Conservation (phyloP, 2,329 filamentous ascomycete genomes). For the Verticillium longisporum region DNA sequence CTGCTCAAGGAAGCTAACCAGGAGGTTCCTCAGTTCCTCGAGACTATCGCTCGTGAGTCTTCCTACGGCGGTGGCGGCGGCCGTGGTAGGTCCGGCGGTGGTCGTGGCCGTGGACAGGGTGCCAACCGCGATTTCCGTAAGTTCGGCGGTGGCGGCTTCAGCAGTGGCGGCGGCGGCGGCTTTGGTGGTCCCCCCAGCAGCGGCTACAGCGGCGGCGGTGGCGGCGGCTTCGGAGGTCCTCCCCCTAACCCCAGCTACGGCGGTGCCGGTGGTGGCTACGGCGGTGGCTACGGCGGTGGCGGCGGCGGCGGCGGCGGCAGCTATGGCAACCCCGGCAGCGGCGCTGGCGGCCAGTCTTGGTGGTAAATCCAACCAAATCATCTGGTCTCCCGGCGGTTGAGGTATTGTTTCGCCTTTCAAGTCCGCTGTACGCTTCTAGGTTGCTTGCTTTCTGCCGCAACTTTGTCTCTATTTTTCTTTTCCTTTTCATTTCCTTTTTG, state of each 20-base stretch:
- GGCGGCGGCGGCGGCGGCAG: constrained; percentile 30
- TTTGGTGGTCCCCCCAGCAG: constrained; percentile 31
- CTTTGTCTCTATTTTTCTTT: constrained; percentile 9
- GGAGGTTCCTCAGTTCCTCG: constrained; percentile 87
- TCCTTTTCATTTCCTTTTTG: constrained; percentile 17
- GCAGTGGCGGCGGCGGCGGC: constrained; percentile 34
- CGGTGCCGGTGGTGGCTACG: constrained; percentile 25
- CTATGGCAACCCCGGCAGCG: constrained; percentile 61
- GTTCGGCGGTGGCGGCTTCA: constrained; percentile 49
- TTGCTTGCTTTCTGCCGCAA: constrained; percentile 17
- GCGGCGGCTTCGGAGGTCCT: constrained; percentile 37
- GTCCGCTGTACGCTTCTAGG: background rate
- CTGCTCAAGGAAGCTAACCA: constrained; percentile 98
- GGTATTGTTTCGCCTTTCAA: background rate
- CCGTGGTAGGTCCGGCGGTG: constrained; percentile 57
- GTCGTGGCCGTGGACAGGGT: constrained; percentile 63
- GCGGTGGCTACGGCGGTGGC: constrained; percentile 32
- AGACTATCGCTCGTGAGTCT: constrained; percentile 94
- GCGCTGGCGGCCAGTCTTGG: constrained; percentile 60
- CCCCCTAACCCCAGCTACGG: constrained; percentile 26
- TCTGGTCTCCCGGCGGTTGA: constrained; percentile 2
- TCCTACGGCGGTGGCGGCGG: constrained; percentile 69
- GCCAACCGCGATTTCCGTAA: constrained; percentile 89
- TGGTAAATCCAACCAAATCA: constrained; percentile 39
- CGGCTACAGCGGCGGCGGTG: constrained; percentile 27